These are phyloP conservation scores for Pseudogymnoascus sp. DNA, from an alignment of 2,329 filamentous ascomycete genomes.

Conservation along the genomic window DNA sequence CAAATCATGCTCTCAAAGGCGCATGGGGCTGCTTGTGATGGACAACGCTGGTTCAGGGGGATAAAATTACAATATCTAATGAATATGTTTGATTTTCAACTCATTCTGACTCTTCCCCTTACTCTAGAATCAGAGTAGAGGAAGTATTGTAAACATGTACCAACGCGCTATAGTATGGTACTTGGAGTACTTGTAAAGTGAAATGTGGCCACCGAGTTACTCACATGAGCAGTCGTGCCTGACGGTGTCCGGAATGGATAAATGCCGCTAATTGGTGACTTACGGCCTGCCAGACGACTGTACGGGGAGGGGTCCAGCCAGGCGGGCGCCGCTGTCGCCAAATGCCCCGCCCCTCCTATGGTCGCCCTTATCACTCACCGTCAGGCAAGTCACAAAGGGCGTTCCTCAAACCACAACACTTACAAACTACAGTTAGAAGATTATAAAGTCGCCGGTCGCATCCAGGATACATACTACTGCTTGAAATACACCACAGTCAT, in stretches of 20 bases:
- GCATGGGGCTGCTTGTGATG: neutral
- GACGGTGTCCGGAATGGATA: neutral
- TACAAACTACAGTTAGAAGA: neutral
- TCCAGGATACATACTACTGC: neutral
- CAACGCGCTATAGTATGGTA: neutral
- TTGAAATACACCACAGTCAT: neutral
- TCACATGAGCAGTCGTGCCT: conserved; percentile 5
- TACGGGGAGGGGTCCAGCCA: conserved; percentile 4
- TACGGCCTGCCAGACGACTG: neutral
- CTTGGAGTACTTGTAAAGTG: neutral
- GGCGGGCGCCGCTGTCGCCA: conserved; percentile 7
- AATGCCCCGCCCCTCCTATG: neutral
- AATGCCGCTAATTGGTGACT: conserved; percentile 5
- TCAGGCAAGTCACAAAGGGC: conserved; percentile 5
- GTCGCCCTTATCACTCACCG: neutral
- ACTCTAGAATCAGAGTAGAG: neutral
- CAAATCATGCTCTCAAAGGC: neutral
- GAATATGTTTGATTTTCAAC: neutral
- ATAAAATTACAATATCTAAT: conserved; percentile 8
- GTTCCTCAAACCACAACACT: neutral
- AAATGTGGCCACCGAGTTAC: conserved; percentile 2
- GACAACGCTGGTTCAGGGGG: conserved; percentile 4
- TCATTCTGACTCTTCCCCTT: neutral
- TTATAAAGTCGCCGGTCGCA: conserved; percentile 6
- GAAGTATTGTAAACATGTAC: neutral